Conservation (phyloP, 83 land plant genomes). For the Isoetes engelmannii region DNA sequence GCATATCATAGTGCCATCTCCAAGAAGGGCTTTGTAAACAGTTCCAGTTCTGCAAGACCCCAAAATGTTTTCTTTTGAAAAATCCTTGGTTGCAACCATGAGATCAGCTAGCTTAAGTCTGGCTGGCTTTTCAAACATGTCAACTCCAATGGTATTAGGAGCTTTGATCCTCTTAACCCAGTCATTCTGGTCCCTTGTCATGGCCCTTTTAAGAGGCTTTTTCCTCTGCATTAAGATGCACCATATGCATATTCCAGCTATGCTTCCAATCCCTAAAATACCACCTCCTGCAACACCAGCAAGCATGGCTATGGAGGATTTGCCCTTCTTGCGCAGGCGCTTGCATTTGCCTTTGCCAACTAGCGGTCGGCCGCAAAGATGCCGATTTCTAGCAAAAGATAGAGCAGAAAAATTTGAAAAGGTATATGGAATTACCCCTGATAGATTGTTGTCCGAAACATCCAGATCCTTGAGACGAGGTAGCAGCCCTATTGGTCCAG, state of each 20-base stretch:
- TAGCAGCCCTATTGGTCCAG: slow-evolving; percentile 28
- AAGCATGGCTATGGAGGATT: slow-evolving; percentile 36
- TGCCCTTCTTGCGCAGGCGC: slow-evolving; percentile 18
- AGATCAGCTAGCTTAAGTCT: slow-evolving; percentile 54
- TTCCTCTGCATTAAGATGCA: slow-evolving; percentile 21
- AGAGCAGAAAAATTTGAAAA: not conserved
- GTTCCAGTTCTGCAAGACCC: slow-evolving; percentile 38
- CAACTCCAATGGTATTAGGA: slow-evolving; percentile 40
- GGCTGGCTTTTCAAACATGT: slow-evolving; percentile 63
- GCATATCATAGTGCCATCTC: slow-evolving; percentile 58
- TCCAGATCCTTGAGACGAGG: slow-evolving; percentile 35
- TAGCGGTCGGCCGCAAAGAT: slow-evolving; percentile 51
- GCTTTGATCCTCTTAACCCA: slow-evolving; percentile 52
- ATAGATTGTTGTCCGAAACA: slow-evolving; percentile 43
- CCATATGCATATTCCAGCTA: too few species aligned
- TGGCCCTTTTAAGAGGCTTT: slow-evolving; percentile 18
- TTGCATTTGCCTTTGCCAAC: slow-evolving; percentile 14
- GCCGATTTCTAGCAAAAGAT: slow-evolving; percentile 36
- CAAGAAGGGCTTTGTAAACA: slow-evolving; percentile 46
- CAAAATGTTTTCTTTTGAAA: slow-evolving; percentile 37
- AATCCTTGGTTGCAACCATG: slow-evolving; percentile 50
- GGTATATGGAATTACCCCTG: slow-evolving; percentile 38
- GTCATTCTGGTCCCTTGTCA: slow-evolving; percentile 28
- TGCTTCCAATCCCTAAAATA: too few species aligned
- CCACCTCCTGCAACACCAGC: slow-evolving; percentile 32